Conservation (phyloP, 1,284 basidiomycete genomes). For the Porodaedalea pini region DNA sequence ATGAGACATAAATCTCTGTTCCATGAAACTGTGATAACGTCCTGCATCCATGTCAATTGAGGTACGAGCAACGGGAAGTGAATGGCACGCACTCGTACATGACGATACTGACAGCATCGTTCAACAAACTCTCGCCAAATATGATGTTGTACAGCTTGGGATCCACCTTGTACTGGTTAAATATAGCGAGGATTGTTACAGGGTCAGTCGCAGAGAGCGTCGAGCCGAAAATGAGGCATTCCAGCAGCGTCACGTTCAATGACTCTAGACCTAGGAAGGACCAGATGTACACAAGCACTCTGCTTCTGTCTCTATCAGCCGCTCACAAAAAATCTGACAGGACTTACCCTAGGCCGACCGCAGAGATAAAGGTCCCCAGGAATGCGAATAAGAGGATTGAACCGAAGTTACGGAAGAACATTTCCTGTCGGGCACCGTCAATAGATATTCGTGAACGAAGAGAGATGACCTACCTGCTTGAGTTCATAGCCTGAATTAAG, state of each 20-base stretch:
- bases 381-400: conserved; percentile 97
- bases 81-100: conserved; percentile 93
- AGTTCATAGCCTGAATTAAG: conserved; percentile 97
- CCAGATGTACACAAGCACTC: conserved; percentile 94
- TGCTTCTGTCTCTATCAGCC: conserved; percentile 51
- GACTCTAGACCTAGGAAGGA: conserved; percentile 89
- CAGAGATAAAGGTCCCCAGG: conserved; percentile 93
- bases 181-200: conserved; percentile 97
- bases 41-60: conserved; percentile 38
- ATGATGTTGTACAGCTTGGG: conserved; percentile 97
- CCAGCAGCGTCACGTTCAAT: conserved; percentile 75
- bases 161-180: conserved; percentile 98
- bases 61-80: conserved; percentile 1
- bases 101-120: conserved; percentile 99
- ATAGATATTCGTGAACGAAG: conserved; percentile 4
- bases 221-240: conserved; percentile 95
- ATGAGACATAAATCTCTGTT: conserved; percentile 81
- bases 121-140: conserved; percentile 95
- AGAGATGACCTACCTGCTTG: conserved; percentile 67
- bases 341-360: conserved; percentile 90
- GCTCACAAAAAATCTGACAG: conserved; percentile 4
- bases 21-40: conserved; percentile 92
- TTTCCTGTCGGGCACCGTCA: conserved; percentile 59
- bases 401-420: conserved; percentile 97
- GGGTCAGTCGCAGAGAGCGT: conserved; percentile 97